Evolutionary conservation across 2,329 filamentous ascomycete species (phyloP).

Genomic region (Cryphonectria naterciae): DNA sequence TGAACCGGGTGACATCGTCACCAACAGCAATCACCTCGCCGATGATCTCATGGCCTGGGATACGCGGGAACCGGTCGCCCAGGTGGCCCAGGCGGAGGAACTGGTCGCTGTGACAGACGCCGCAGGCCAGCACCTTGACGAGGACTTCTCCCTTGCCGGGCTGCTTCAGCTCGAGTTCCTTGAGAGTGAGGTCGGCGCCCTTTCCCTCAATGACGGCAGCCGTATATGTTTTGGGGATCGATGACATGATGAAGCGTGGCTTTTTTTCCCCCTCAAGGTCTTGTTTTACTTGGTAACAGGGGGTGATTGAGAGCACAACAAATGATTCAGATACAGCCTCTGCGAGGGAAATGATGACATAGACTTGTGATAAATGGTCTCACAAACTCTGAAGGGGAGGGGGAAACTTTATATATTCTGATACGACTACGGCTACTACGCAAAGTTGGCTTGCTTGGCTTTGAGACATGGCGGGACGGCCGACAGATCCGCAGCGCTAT

Average conservation of each 20-base stretch:
- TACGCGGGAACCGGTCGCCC: slow-evolving; percentile 61
- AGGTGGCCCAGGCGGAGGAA: slow-evolving; percentile 52
- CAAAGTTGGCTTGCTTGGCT: no score
- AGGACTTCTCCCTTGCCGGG: slow-evolving; percentile 65
- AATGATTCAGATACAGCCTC: neutral
- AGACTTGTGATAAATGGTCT: neutral
- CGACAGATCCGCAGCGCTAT: no score
- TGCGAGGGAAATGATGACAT: no score
- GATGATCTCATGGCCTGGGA: slow-evolving; percentile 74
- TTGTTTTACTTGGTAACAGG: neutral
- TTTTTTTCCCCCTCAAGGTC: no score
- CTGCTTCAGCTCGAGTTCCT: slow-evolving; percentile 60
- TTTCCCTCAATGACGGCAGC: slow-evolving; percentile 63
- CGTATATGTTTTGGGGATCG: slow-evolving; percentile 68
- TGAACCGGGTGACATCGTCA: slow-evolving; percentile 59
- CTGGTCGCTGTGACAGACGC: slow-evolving; percentile 70
- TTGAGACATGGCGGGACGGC: neutral
- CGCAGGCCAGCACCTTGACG: slow-evolving; percentile 72
- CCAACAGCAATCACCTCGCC: slow-evolving; percentile 68
- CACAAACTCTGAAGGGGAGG: neutral
- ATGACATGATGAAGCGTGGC: neutral
- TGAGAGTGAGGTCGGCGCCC: slow-evolving; percentile 58
- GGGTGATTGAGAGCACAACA: neutral
- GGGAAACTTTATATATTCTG: neutral
- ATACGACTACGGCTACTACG: neutral